phyloP scores from a whole-genome alignment of 2,329 filamentous ascomycete species.

The Gliomastix tumulicola region DNA sequence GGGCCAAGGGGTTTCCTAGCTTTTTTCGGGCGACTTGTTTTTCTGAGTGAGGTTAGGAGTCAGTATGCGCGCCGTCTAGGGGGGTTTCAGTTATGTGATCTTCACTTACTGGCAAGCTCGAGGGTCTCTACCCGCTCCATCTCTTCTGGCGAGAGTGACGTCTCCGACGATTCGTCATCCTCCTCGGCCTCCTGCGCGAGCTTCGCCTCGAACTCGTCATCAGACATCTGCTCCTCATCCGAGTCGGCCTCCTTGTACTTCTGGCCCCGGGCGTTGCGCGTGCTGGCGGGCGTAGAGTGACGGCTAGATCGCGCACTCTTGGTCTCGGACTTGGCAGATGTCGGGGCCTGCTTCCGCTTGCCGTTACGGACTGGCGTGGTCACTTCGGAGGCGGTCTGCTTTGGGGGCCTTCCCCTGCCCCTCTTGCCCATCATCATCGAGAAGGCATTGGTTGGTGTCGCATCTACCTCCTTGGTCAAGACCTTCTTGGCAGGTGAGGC shows the following conservation, averaged over 20 bases:
- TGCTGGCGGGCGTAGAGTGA: conserved; percentile 63
- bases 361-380: conserved; percentile 10
- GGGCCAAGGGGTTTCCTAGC: conserved; percentile 86
- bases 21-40: conserved; percentile 88
- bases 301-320: conserved; percentile 75
- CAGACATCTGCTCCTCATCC: conserved; percentile 61
- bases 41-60: conserved; percentile 34
- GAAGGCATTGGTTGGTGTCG: conserved; percentile 37
- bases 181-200: conserved; percentile 55
- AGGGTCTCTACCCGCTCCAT: conserved; percentile 59
- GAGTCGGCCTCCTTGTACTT: conserved; percentile 49
- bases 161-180: conserved; percentile 20
- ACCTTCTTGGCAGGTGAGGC: conserved; percentile 1
- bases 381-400: conserved; percentile 1
- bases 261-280: conserved; percentile 41
- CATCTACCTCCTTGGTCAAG: conserved; percentile 5
- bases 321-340: conserved; percentile 22
- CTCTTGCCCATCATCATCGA: conserved; percentile 44
- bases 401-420: conserved; percentile 9
- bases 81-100: not conserved
- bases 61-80: not conserved
- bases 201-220: conserved; percentile 77
- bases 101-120: conserved; percentile 65
- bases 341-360: conserved; percentile 24
- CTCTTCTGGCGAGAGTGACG: conserved; percentile 46